Base-by-base conservation (phyloP, 2,329 filamentous ascomycete species). In the Ceratocystis harringtonii region DNA sequence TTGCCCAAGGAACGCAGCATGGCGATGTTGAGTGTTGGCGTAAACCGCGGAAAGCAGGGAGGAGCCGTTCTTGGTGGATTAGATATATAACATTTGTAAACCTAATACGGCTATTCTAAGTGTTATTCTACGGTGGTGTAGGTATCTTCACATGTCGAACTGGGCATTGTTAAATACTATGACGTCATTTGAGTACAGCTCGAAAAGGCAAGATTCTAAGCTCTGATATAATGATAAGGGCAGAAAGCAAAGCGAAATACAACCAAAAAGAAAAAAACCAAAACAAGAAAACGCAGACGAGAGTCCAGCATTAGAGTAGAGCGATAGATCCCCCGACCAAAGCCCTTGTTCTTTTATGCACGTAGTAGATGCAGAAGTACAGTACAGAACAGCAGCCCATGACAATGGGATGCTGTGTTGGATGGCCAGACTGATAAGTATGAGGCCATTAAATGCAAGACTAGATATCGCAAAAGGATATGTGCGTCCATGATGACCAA, bases 401-500 rank as follows among this genome's bases (percentile, higher is more conserved):
- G 28, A 58, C 5, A 32, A 58, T 17, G 17, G 55, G 36, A 41
- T 58, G 12, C 55, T 58, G 55, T n/a, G 55, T n/a, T n/a, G 5
- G 30, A 30, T 58, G n/a, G 19, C 55, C 32, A n/a, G n/a, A 58
- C 55, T 58, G 32, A 58, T 28, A 58, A 58, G 55, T 15, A 25
- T 41, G 55, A 10, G 22, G 19, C 19, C 17, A 52, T 52, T 41
- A 52, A 8, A 30, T 58, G 55, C 28, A 8, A 10, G 36, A 30
- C 55, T 15, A 58, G 55, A 58, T 58, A 58, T 58, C 55, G n/a
- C 55, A 30, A 58, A 17, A 58, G 28, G 55, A 58, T 58, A 58
- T 58, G 19, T 58, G 32, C 22, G 48, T 25, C n/a, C 55, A 58
- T n/a, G 55, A 58, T 6, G 15, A 30, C 25, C 17, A 30, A 58